These are phyloP conservation scores for Arabidopsis hybrid DNA, from an alignment of 441 rosid species.

Conservation along the genomic window DNA sequence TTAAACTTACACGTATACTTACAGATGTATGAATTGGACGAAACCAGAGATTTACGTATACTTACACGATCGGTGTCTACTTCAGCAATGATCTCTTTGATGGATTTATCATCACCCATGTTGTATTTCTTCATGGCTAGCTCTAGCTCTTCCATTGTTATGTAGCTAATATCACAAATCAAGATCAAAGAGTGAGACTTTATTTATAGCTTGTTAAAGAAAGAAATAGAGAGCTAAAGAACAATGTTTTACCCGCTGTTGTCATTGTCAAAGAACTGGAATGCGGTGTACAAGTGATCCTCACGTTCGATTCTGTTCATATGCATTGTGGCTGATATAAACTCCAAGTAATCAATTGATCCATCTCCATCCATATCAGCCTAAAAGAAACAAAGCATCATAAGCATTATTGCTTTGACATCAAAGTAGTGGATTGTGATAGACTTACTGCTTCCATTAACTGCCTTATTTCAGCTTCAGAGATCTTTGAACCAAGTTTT, in stretches of 20 bases:
- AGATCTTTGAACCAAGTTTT: conserved; percentile 66
- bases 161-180: conserved; percentile 54
- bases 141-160: conserved; percentile 76
- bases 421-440: background rate
- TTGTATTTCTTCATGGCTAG: conserved; percentile 75
- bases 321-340: conserved; percentile 83
- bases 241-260: conserved; percentile 63
- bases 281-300: conserved; percentile 74
- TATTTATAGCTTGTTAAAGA: background rate
- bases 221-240: background rate
- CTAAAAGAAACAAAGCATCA: conserved; percentile 43
- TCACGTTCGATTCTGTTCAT: conserved; percentile 81
- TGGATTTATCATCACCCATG: conserved; percentile 77
- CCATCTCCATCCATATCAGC: conserved; percentile 87
- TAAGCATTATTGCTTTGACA: background rate
- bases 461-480: conserved; percentile 71
- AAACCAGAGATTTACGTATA: background rate
- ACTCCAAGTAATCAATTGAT: conserved; percentile 77
- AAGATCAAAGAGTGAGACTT: conserved; percentile 10
- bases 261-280: conserved; percentile 76
- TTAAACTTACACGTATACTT: background rate
- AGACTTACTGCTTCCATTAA: conserved; percentile 73
- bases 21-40: background rate
- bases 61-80: conserved; percentile 75
- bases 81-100: conserved; percentile 80